phyloP scores from a whole-genome alignment of 495 filamentous ascomycete species.

The Daldinia bambusicola region DNA sequence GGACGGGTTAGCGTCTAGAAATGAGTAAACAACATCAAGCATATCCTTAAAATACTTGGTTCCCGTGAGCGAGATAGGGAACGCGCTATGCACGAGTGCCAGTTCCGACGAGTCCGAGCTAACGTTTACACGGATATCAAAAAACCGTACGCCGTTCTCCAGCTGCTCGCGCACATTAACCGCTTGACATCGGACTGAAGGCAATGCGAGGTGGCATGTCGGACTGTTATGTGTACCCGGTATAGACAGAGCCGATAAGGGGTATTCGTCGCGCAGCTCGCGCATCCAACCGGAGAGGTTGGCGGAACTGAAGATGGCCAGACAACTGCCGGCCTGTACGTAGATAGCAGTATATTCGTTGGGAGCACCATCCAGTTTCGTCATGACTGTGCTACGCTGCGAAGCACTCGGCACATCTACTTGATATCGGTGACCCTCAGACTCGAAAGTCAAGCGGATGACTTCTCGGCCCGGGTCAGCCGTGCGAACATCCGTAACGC shows the following conservation, averaged over 20 bases:
- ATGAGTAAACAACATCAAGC: constrained; percentile 72
- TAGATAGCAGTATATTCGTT: constrained; percentile 78
- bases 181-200: constrained; percentile 93
- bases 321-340: constrained; percentile 67
- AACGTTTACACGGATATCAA: constrained; percentile 87
- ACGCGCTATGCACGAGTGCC: constrained; percentile 58
- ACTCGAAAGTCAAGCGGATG: constrained; percentile 58
- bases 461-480: constrained; percentile 53
- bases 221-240: constrained; percentile 97
- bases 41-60: constrained; percentile 78
- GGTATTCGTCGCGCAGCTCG: constrained; percentile 70
- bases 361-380: constrained; percentile 41
- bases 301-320: constrained; percentile 81
- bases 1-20: constrained; percentile 79
- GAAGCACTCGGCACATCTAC: constrained; percentile 52
- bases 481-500: constrained; percentile 47
- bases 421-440: constrained; percentile 53
- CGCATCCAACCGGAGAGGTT: constrained; percentile 84
- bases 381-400: constrained; percentile 50
- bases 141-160: constrained; percentile 90
- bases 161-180: constrained; percentile 80
- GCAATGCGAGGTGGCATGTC: constrained; percentile 82
- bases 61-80: constrained; percentile 59
- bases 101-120: constrained; percentile 77
- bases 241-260: constrained; percentile 85